A percentile compares a stretch with the other conserved stretches of the same genome.
Conservation (phyloP, 2,329 filamentous ascomycete species). For the Ophiostoma montium region DNA sequence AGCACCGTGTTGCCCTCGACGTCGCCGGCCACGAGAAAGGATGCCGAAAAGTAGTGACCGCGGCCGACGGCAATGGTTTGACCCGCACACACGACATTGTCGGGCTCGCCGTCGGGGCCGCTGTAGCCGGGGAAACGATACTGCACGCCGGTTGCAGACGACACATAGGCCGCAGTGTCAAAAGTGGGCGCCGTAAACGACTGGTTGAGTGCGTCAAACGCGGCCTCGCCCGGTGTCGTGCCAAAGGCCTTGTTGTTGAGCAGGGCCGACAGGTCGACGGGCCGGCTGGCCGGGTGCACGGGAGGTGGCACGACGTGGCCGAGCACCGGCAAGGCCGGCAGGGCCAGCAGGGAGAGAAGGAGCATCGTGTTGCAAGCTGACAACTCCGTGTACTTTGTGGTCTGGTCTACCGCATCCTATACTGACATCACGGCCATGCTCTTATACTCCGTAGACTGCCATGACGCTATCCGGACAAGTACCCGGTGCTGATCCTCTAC, state of each 20-base stretch:
- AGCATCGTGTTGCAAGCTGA: too few species aligned
- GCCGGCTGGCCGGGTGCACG: slow-evolving; percentile 7
- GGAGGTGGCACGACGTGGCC: neutral
- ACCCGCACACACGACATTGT: slow-evolving; percentile 29
- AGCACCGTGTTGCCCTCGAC: slow-evolving; percentile 24
- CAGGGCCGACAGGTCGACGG: slow-evolving; percentile 20
- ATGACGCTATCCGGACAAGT: too few species aligned
- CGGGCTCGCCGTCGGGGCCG: slow-evolving; percentile 15
- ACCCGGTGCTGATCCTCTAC: too few species aligned
- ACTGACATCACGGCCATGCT: too few species aligned
- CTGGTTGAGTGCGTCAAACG: slow-evolving; percentile 28
- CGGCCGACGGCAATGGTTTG: slow-evolving; percentile 17
- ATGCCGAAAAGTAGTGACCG: slow-evolving; percentile 9
- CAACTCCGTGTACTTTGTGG: too few species aligned
- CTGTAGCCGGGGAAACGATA: slow-evolving; percentile 29
- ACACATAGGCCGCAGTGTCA: neutral
- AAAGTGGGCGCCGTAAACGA: slow-evolving; percentile 23
- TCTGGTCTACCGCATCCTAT: too few species aligned
- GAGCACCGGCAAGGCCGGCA: neutral
- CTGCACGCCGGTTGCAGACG: slow-evolving; percentile 23
- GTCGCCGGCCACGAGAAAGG: slow-evolving; percentile 19
- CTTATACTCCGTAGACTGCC: too few species aligned
- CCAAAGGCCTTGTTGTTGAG: slow-evolving; percentile 36
- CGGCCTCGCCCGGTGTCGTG: slow-evolving; percentile 27
- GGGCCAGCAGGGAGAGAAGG: neutral